These are phyloP conservation scores for Lipomyces orientalis DNA, from an alignment of 805 yeast genomes.

Conservation along the genomic window DNA sequence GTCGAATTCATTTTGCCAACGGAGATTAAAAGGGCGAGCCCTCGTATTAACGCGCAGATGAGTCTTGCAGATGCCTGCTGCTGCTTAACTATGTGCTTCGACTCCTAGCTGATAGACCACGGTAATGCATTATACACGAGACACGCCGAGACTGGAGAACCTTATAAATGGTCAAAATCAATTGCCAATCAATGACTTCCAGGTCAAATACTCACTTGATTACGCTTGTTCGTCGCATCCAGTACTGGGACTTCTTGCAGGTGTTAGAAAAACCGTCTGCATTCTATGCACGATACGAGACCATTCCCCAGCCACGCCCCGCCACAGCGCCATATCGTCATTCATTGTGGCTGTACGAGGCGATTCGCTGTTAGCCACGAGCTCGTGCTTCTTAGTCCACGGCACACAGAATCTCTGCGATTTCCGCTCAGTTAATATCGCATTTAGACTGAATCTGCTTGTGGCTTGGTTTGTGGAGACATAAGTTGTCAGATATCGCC, in stretches of 20 bases:
- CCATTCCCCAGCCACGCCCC: too few species aligned
- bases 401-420: neutral
- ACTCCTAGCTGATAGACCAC: neutral
- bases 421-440: neutral
- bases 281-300: too few species aligned
- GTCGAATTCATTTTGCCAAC: slow-evolving; percentile 5
- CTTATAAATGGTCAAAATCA: too few species aligned
- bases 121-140: too few species aligned
- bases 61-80: neutral
- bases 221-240: too few species aligned
- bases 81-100: neutral
- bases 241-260: too few species aligned
- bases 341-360: neutral
- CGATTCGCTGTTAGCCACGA: neutral
- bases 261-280: too few species aligned
- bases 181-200: too few species aligned
- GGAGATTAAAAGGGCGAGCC: neutral
- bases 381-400: neutral
- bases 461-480: neutral
- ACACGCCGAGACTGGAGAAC: too few species aligned
- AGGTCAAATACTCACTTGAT: too few species aligned
- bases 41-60: neutral
- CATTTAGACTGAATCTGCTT: neutral
- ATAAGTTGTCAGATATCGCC: neutral
- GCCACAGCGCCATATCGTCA: neutral